Percentiles rank a stretch among this genome's conserved stretches.
Conservation (phyloP, 2,329 filamentous ascomycete species). For the Neoscytalidium dimidiatum region DNA sequence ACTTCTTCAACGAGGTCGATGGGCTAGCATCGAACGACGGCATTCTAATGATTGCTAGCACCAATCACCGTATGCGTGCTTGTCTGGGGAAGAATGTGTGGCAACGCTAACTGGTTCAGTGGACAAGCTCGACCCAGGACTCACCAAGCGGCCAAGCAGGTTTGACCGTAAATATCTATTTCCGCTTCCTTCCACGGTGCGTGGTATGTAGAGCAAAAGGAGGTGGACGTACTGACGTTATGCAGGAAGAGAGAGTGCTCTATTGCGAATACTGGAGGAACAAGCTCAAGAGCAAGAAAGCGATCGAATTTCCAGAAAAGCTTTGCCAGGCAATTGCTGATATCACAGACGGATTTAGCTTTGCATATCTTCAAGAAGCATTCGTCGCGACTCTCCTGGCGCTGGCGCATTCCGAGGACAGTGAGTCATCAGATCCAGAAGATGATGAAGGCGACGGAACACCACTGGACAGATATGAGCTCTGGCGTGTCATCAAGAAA, state of each 20-base stretch:
- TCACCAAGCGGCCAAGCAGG: constrained; percentile 49
- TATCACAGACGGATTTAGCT: constrained; percentile 47
- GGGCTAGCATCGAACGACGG: constrained; percentile 70
- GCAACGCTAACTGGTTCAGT: constrained; percentile 42
- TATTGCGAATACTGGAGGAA: constrained; percentile 67
- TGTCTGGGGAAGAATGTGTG: not conserved
- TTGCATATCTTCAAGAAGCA: constrained; percentile 49
- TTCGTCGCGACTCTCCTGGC: constrained; percentile 45
- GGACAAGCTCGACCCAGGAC: constrained; percentile 67
- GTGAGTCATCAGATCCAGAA: constrained; percentile 6
- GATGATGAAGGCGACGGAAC: constrained; percentile 40
- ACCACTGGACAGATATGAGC: constrained; percentile 53
- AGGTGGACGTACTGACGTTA: constrained; percentile 5
- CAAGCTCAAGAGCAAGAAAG: constrained; percentile 57
- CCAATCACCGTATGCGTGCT: constrained; percentile 50
- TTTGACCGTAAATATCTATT: constrained; percentile 61
- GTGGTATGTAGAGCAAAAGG: not conserved
- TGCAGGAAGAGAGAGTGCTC: constrained; percentile 54
- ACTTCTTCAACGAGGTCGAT: constrained; percentile 74
- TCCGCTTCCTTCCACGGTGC: constrained; percentile 52
- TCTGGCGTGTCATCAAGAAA: constrained; percentile 66
- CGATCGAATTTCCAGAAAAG: constrained; percentile 46
- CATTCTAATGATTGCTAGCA: constrained; percentile 68
- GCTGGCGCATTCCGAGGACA: constrained; percentile 35
- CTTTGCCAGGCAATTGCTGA: constrained; percentile 42